phyloP scores from a whole-genome alignment of 2,329 filamentous ascomycete species.

The Thyridium curvatum region DNA sequence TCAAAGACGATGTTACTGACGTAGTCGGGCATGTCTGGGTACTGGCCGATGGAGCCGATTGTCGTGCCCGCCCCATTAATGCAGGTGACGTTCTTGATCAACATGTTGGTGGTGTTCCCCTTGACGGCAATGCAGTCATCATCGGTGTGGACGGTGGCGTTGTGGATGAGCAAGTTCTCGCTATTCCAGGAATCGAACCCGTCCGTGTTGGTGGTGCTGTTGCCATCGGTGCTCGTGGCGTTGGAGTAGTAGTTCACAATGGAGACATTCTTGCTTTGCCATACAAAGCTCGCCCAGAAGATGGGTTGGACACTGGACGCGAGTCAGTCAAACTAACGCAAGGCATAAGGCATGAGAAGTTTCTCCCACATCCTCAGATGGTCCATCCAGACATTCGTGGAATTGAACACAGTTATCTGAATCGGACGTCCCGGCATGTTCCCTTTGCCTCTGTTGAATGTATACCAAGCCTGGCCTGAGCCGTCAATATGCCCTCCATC shows the following conservation, averaged over 20 bases:
- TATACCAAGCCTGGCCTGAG: constrained; percentile 22
- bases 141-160: constrained; percentile 7
- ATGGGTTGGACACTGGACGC: too few relatives aligned
- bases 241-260: too few relatives aligned
- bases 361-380: too few relatives aligned
- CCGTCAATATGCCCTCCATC: constrained; percentile 26
- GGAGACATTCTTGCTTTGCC: too few relatives aligned
- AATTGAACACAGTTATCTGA: constrained; percentile 17
- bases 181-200: constrained; percentile 8
- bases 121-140: constrained; percentile 33
- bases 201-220: constrained; percentile 1
- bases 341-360: too few relatives aligned
- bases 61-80: constrained; percentile 27
- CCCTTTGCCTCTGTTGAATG: constrained; percentile 14
- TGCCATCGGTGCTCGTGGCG: too few relatives aligned
- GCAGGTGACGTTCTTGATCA: constrained; percentile 30
- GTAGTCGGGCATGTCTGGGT: constrained; percentile 23
- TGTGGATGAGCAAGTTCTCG: neutral
- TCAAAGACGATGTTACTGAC: constrained; percentile 30
- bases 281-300: too few relatives aligned
- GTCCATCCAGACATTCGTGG: constrained; percentile 6
- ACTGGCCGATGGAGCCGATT: constrained; percentile 31
- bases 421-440: constrained; percentile 22
- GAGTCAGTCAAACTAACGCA: too few relatives aligned
- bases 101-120: constrained; percentile 30